These are phyloP conservation scores for Dryas drummondii DNA, from an alignment of 306 rosid genomes.

Conservation along the genomic window DNA sequence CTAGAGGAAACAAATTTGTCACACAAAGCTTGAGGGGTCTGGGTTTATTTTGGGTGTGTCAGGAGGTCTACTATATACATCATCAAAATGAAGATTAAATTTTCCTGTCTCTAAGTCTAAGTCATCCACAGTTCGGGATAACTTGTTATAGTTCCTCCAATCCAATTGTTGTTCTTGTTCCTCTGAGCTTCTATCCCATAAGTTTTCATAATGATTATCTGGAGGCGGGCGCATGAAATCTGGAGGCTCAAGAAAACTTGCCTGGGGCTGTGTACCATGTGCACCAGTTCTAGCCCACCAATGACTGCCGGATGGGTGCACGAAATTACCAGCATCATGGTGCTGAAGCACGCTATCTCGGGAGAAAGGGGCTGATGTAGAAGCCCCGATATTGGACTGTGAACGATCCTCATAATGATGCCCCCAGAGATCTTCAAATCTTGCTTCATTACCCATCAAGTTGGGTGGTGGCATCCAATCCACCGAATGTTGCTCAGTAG, in stretches of 20 bases:
- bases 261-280: slow-evolving; percentile 35
- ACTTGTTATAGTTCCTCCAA: slow-evolving; percentile 40
- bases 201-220: slow-evolving; percentile 29
- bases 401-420: slow-evolving; percentile 37
- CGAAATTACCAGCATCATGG: slow-evolving; percentile 26
- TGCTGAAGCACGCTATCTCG: slow-evolving; percentile 49
- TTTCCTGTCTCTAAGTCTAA: slow-evolving; percentile 63
- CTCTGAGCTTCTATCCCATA: slow-evolving; percentile 63
- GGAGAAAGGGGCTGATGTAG: slow-evolving; percentile 61
- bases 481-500: slow-evolving; percentile 35
- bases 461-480: slow-evolving; percentile 59
- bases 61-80: slow-evolving; percentile 62
- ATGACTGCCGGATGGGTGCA: slow-evolving; percentile 38
- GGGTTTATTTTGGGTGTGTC: slow-evolving; percentile 43
- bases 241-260: slow-evolving; percentile 90
- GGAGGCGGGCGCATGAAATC: slow-evolving; percentile 45
- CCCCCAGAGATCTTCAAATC: slow-evolving; percentile 39
- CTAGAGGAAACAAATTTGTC: slow-evolving; percentile 34
- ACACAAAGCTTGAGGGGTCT: slow-evolving; percentile 38
- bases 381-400: slow-evolving; percentile 60
- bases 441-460: slow-evolving; percentile 33
- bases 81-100: slow-evolving; percentile 69
- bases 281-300: slow-evolving; percentile 84
- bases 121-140: slow-evolving; percentile 59
- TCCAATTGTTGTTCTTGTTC: slow-evolving; percentile 50